Evolutionary conservation across 139 green algal species (phyloP).

Genomic region (Auxenochlorella pyrenoidosa): DNA sequence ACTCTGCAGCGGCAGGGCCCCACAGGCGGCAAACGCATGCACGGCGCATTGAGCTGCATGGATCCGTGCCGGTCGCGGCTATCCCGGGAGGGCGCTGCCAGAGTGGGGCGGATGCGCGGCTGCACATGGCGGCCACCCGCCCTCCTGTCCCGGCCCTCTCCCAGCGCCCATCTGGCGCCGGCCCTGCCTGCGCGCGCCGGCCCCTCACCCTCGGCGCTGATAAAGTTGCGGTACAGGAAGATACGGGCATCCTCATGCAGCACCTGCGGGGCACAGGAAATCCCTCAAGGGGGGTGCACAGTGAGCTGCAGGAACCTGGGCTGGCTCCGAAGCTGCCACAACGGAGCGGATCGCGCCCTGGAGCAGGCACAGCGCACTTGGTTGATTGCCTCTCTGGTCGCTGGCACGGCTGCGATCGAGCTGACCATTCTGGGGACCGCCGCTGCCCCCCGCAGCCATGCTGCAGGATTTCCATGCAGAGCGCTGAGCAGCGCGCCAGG

Average conservation of each 20-base stretch:
- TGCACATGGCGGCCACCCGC: not conserved
- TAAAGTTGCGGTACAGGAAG: constrained; percentile 36
- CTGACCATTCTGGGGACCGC: too few species aligned
- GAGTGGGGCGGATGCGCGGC: not conserved
- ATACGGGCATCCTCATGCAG: constrained; percentile 40
- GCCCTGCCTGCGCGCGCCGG: not conserved
- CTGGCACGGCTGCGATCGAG: too few species aligned
- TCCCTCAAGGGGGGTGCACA: too few species aligned
- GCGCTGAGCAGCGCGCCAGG: too few species aligned
- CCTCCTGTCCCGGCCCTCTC: not conserved
- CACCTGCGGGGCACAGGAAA: not conserved
- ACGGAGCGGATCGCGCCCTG: too few species aligned
- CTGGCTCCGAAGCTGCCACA: too few species aligned
- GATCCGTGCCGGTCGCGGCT: not conserved
- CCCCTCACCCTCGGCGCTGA: constrained; percentile 2
- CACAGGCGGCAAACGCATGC: too few species aligned
- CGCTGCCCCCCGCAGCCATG: too few species aligned
- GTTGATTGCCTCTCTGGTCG: too few species aligned
- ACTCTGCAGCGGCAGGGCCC: constrained; percentile 23
- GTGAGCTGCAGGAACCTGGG: not conserved
- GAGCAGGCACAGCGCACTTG: too few species aligned
- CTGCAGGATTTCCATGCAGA: too few species aligned
- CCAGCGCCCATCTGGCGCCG: too few species aligned
- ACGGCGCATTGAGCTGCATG: not conserved
- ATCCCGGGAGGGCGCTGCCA: not conserved